phyloP scores from a whole-genome alignment of 352 stramenopile genomes.

The Pythium periplocum region DNA sequence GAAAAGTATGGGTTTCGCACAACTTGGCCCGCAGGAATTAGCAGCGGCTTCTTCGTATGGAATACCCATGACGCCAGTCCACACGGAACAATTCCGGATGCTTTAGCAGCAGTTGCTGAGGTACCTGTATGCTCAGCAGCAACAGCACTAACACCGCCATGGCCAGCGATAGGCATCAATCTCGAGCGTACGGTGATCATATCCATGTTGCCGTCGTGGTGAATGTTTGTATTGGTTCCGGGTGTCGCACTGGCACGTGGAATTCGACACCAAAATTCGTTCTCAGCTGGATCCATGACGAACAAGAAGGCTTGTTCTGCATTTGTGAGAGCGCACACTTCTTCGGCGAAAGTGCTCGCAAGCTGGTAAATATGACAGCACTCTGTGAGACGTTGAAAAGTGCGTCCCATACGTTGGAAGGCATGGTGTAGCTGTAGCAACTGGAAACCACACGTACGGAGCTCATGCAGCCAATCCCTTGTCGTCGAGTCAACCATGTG shows the following conservation, averaged over 20 bases:
- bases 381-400: slow-evolving; percentile 47
- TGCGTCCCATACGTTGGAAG: slow-evolving; percentile 51
- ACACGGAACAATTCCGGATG: slow-evolving; percentile 18
- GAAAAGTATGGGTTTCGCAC: slow-evolving; percentile 46
- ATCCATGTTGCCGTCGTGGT: slow-evolving; percentile 4
- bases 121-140: slow-evolving; percentile 19
- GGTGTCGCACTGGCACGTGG: slow-evolving; percentile 11
- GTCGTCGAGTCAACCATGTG: slow-evolving; percentile 45
- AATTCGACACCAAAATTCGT: slow-evolving; percentile 76
- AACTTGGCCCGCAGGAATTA: slow-evolving; percentile 45
- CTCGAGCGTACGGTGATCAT: slow-evolving; percentile 24
- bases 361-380: slow-evolving; percentile 59
- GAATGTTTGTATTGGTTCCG: not conserved
- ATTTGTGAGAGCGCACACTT: slow-evolving; percentile 39
- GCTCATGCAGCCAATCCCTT: slow-evolving; percentile 53
- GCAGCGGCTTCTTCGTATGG: slow-evolving; percentile 56
- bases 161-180: slow-evolving; percentile 18
- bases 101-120: slow-evolving; percentile 3
- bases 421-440: slow-evolving; percentile 51
- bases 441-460: slow-evolving; percentile 44
- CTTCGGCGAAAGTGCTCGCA: slow-evolving; percentile 35
- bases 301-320: slow-evolving; percentile 68
- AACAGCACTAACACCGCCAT: slow-evolving; percentile 19
- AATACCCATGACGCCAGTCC: slow-evolving; percentile 64
- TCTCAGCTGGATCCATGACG: slow-evolving; percentile 59